Evolutionary conservation across 2,329 filamentous ascomycete genomes (phyloP), one percentile per base, ranked within the genome.

Genomic region (Keithomyces neogunnii): DNA sequence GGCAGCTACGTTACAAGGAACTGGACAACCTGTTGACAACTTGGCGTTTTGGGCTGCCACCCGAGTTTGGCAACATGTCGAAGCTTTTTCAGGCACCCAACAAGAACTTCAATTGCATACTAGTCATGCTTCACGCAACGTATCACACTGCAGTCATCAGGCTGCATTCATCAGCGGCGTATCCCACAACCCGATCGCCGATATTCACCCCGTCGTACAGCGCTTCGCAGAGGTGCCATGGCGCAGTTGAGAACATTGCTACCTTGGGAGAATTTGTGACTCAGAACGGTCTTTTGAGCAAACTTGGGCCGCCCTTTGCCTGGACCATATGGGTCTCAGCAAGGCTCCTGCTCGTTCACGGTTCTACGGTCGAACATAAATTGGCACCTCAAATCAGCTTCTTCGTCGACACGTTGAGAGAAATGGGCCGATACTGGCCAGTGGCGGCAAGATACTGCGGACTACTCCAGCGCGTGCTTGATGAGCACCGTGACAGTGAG

Each of bases 301-400:
- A 90, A 64, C 80, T 96, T 13, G 91, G 91, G 0, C 90, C 90
- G 0, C 90, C 89, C 0, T 96, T 96, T 64, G 90, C 90, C 3
- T 96, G 96, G 63, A 90, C 88, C 0, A 75, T 96, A 2, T 96
- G 91, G 91, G 91, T 96, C 13, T 89, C 88, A 3, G 89, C 91
- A 5, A 85, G 91, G 3, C 76, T 96, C 3, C 75, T 95, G 4
- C 82, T 96, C 7, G 91, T 96, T 3, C 90, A 96, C 65, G 89
- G 89, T 30, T 93, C 88, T 6, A 95, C 90, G 0, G 89, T 95
- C 51, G 88, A 93, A 58, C 87, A 88, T 65, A 88, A 86, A 55
- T 76, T 95, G 38, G 88, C 87, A 52, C 82, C 86, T 1, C 86
- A 89, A 55, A 88, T 96, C 40, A 75, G 82, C 32, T 84, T 91